These are phyloP conservation scores for Kluyveromyces sp. DNA, from an alignment of 1,139 yeast species.

Conservation along the genomic window DNA sequence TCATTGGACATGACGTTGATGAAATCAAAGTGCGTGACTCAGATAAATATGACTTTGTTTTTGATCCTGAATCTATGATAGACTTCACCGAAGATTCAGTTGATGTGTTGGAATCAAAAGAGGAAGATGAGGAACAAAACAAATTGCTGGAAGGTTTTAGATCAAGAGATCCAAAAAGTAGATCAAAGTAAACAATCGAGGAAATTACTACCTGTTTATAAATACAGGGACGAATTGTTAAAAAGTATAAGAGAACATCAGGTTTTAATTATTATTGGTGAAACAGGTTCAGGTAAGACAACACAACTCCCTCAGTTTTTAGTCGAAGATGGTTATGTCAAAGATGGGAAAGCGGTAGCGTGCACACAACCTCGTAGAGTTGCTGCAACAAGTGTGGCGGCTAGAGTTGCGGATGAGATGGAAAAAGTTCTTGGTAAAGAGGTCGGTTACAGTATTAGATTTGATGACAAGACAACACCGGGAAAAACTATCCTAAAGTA, in stretches of 20 bases:
- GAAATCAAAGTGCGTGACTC: constrained; percentile 41
- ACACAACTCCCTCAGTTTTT: constrained; percentile 89
- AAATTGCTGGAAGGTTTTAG: constrained; percentile 31
- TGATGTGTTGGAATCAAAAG: constrained; percentile 22
- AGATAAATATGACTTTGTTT: constrained; percentile 70
- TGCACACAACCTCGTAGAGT: constrained; percentile 73
- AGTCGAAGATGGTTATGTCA: constrained; percentile 70
- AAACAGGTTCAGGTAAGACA: constrained; percentile 96
- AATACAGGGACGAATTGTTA: constrained; percentile 51
- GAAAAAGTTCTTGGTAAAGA: constrained; percentile 50
- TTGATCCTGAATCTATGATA: constrained; percentile 69
- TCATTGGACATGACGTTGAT: constrained; percentile 31
- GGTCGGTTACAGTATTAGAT: constrained; percentile 62
- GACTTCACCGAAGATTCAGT: constrained; percentile 49
- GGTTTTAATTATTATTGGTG: constrained; percentile 85
- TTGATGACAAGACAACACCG: constrained; percentile 49
- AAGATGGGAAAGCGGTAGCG: constrained; percentile 46
- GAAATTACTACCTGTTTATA: constrained; percentile 51
- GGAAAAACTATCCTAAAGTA: constrained; percentile 55
- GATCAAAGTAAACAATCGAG: constrained; percentile 34
- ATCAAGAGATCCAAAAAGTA: constrained; percentile 37
- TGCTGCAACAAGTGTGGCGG: constrained; percentile 64
- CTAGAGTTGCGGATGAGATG: constrained; percentile 60
- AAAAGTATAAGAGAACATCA: constrained; percentile 55
- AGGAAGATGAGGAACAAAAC: constrained; percentile 5